phyloP scores from a whole-genome alignment of 352 stramenopile species.

The Elongisporangium undulatum region DNA sequence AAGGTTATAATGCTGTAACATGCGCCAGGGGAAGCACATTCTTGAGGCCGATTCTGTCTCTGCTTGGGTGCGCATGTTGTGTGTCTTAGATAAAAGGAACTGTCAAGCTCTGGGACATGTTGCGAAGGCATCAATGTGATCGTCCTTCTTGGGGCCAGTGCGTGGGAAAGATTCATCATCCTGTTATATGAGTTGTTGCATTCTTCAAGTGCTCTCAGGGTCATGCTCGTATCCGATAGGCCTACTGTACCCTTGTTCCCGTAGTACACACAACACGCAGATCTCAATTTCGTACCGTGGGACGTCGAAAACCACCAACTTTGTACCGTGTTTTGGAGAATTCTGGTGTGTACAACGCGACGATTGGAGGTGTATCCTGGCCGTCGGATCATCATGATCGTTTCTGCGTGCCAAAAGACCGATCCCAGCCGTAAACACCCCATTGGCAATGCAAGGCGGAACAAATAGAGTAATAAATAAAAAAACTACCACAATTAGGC shows the following conservation, averaged over 20 bases:
- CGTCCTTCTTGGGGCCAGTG: not conserved
- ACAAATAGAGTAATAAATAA: not conserved
- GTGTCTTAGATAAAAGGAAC: not conserved
- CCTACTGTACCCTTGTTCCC: not conserved
- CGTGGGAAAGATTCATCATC: not conserved
- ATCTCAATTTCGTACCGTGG: not conserved
- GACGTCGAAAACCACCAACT: not conserved
- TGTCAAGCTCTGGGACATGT: not conserved
- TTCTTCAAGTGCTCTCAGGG: not conserved
- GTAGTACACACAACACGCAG: not conserved
- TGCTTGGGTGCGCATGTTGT: not conserved
- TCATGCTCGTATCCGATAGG: not conserved
- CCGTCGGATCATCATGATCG: not conserved
- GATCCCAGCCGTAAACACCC: not conserved
- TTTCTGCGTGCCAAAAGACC: not conserved
- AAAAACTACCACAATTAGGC: not conserved
- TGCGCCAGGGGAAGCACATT: not conserved
- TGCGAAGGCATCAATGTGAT: not conserved
- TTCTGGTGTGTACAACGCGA: not conserved
- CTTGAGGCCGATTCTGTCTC: not conserved
- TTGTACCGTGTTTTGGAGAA: not conserved
- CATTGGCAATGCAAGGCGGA: not conserved
- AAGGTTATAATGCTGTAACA: too few species aligned
- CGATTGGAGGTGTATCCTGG: not conserved
- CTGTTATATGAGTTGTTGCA: not conserved